Percentiles rank a stretch among this genome's conserved stretches.
Evolutionary conservation across 140 eudicot genomes (phyloP).

Genomic region (Cichorium intybus): DNA sequence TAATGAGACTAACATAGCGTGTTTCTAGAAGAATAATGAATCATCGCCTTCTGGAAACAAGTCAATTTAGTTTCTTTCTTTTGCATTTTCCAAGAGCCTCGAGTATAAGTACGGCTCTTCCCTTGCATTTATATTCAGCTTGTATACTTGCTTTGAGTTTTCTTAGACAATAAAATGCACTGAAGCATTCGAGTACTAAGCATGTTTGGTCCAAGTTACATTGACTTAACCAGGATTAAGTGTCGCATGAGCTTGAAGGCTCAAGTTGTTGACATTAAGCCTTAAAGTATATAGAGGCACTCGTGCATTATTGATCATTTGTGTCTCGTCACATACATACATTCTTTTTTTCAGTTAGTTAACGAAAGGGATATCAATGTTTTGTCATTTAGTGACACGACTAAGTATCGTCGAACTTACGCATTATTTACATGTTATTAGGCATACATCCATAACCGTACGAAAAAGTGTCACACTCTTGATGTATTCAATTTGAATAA

Average conservation of each 20-base stretch:
- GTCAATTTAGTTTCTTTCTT: too few relatives aligned
- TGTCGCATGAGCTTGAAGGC: neutral
- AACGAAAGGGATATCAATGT: slow-evolving; percentile 1
- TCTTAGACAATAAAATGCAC: too few relatives aligned
- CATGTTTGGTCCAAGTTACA: too few relatives aligned
- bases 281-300: neutral
- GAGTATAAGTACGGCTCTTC: too few relatives aligned
- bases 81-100: too few relatives aligned
- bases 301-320: neutral
- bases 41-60: too few relatives aligned
- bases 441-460: neutral
- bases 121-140: too few relatives aligned
- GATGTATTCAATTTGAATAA: neutral
- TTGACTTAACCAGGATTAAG: too few relatives aligned
- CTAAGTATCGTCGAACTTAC: neutral
- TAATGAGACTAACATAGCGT: too few relatives aligned
- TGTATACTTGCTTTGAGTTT: too few relatives aligned
- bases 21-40: too few relatives aligned
- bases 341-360: slow-evolving; percentile 4
- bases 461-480: neutral
- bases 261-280: neutral
- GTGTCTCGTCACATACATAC: neutral
- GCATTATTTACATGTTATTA: neutral
- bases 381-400: neutral
- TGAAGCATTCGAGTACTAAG: too few relatives aligned